Evolutionary conservation across 257 asterid species (phyloP).

Genomic region (Phtheirospermum japonicum): DNA sequence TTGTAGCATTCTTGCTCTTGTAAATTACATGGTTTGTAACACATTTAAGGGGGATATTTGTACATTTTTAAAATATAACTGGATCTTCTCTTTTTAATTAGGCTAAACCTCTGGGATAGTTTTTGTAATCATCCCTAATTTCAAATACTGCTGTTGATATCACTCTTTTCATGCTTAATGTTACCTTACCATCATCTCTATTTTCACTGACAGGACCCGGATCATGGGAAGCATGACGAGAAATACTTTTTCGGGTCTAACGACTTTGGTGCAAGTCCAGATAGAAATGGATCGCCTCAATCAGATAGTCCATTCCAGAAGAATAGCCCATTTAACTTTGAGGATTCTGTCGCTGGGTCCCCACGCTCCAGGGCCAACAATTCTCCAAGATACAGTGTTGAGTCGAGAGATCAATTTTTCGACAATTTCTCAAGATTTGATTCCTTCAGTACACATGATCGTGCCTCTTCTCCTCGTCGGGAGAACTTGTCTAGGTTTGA

Average conservation of each 20-base stretch:
- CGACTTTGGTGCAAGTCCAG: constrained; percentile 71
- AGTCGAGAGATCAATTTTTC: constrained; percentile 56
- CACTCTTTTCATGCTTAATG: not conserved
- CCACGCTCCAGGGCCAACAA: constrained; percentile 70
- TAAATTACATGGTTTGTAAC: too few relatives aligned
- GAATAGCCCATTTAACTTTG: constrained; percentile 56
- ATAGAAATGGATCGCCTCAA: constrained; percentile 54
- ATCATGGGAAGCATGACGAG: constrained; percentile 57
- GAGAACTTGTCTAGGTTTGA: constrained; percentile 74
- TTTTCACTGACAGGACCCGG: constrained; percentile 54
- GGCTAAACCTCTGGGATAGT: not conserved
- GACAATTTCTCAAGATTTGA: constrained; percentile 79
- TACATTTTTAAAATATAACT: not conserved
- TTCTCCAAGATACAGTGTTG: constrained; percentile 58
- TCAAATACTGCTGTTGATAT: not conserved
- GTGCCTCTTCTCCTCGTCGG: constrained; percentile 49
- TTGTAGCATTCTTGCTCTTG: too few relatives aligned
- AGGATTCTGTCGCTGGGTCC: constrained; percentile 74
- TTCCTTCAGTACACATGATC: constrained; percentile 60
- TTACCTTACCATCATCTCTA: not conserved
- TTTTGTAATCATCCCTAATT: not conserved
- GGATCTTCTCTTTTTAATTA: not conserved
- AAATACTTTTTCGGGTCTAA: constrained; percentile 73
- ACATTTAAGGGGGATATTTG: not conserved
- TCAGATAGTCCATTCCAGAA: constrained; percentile 52